These are phyloP conservation scores for Saccharomyces hybrid DNA, from an alignment of 1,139 yeast genomes.

Conservation along the genomic window DNA sequence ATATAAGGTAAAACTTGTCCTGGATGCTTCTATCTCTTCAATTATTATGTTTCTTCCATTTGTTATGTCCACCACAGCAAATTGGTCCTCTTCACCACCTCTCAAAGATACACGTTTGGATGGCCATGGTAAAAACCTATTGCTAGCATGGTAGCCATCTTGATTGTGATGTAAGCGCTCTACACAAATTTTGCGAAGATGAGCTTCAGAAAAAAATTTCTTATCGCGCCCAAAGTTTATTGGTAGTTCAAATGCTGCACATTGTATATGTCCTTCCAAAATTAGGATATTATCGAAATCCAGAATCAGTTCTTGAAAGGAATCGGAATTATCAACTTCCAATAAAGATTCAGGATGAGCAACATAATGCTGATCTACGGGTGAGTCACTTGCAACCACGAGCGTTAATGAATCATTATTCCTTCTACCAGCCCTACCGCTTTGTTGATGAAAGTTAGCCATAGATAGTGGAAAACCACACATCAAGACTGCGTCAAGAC, in stretches of 20 bases:
- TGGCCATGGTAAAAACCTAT: slow-evolving; percentile 74
- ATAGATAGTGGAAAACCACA: slow-evolving; percentile 89
- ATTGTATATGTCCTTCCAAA: slow-evolving; percentile 78
- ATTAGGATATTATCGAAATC: slow-evolving; percentile 50
- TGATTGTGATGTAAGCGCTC: slow-evolving; percentile 42
- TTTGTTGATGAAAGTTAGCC: slow-evolving; percentile 85
- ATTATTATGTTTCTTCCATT: slow-evolving; percentile 65
- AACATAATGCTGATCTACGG: slow-evolving; percentile 81
- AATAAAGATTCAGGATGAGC: slow-evolving; percentile 60
- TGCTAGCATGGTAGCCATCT: slow-evolving; percentile 53
- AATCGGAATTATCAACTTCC: slow-evolving; percentile 33
- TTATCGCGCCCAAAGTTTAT: slow-evolving; percentile 46
- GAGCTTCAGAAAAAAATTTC: slow-evolving; percentile 45
- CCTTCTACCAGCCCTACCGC: slow-evolving; percentile 93
- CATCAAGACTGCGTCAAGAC: slow-evolving; percentile 80
- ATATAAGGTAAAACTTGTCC: slow-evolving; percentile 84
- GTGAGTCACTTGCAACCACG: slow-evolving; percentile 75
- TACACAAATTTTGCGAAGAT: slow-evolving; percentile 36
- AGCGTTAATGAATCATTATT: slow-evolving; percentile 68
- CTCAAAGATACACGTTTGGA: slow-evolving; percentile 65
- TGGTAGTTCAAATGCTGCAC: slow-evolving; percentile 87
- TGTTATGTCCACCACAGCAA: slow-evolving; percentile 84
- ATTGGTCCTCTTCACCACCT: slow-evolving; percentile 70
- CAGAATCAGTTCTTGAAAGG: slow-evolving; percentile 45
- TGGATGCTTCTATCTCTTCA: slow-evolving; percentile 84